phyloP scores from a whole-genome alignment of 495 filamentous ascomycete genomes.

The Aspergillus biplanus region DNA sequence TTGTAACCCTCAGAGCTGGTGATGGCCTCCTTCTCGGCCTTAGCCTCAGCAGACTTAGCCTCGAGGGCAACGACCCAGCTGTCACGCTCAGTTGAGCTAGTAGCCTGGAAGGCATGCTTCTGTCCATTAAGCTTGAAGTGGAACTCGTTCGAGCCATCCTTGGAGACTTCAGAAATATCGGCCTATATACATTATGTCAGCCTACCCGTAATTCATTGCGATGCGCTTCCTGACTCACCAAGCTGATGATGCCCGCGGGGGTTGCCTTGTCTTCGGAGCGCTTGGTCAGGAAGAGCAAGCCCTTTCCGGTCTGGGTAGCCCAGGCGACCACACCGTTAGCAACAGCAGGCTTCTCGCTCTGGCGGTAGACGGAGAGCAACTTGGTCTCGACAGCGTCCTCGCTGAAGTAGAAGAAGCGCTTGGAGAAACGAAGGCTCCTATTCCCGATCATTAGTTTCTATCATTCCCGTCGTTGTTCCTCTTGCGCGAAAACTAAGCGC shows the following conservation, averaged over 20 bases:
- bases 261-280: conserved; percentile 76
- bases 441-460: conserved; percentile 21
- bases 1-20: conserved; percentile 77
- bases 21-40: conserved; percentile 69
- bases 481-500: conserved; percentile 33
- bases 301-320: conserved; percentile 92
- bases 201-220: background rate
- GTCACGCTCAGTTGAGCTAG: conserved; percentile 75
- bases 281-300: conserved; percentile 92
- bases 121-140: conserved; percentile 79
- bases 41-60: conserved; percentile 75
- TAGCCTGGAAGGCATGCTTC: conserved; percentile 88
- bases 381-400: conserved; percentile 77
- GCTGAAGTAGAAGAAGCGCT: conserved; percentile 93
- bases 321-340: conserved; percentile 83
- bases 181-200: conserved; percentile 54
- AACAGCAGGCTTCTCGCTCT: conserved; percentile 79
- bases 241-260: conserved; percentile 80
- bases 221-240: conserved; percentile 58
- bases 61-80: conserved; percentile 84
- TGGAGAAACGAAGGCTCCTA: conserved; percentile 68
- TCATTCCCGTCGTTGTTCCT: background rate
- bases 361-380: conserved; percentile 72
- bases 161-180: conserved; percentile 78
- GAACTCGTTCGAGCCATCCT: conserved; percentile 79